Percentiles rank a stretch among this genome's conserved stretches.
These are phyloP conservation scores for Pestalotiopsis sp. DNA, from an alignment of 2,329 filamentous ascomycete species.

Conservation along the genomic window DNA sequence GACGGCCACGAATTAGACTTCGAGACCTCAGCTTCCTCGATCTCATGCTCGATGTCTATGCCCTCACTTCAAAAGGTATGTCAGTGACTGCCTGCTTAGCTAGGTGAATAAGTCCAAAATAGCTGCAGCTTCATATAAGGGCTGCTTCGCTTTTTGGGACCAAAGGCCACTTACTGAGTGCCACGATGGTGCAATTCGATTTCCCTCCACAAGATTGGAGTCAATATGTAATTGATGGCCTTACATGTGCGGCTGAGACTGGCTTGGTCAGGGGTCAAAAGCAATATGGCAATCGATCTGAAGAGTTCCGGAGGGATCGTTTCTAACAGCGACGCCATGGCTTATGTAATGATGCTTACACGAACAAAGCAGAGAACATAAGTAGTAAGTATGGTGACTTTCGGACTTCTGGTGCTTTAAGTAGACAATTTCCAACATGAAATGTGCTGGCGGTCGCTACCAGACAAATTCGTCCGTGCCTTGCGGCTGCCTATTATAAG, in stretches of 20 bases:
- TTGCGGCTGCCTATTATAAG: not conserved
- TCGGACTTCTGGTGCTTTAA: not conserved
- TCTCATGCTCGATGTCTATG: not conserved
- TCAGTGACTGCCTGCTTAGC: too few relatives aligned
- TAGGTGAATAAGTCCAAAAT: too few relatives aligned
- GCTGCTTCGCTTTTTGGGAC: too few relatives aligned
- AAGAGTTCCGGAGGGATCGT: not conserved
- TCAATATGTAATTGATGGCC: constrained; percentile 2
- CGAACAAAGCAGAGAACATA: too few relatives aligned
- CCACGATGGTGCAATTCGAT: constrained; percentile 11
- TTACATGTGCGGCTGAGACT: constrained; percentile 10
- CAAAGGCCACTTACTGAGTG: not conserved
- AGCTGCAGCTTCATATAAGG: too few relatives aligned
- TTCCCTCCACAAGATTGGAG: constrained; percentile 10
- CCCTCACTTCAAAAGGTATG: not conserved
- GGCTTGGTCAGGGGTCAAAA: constrained; percentile 9
- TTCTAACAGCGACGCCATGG: not conserved
- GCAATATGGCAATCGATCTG: not conserved
- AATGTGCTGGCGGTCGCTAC: not conserved
- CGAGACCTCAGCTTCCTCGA: not conserved
- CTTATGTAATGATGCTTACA: too few relatives aligned
- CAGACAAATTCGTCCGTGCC: not conserved
- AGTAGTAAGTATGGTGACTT: too few relatives aligned
- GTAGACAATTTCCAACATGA: not conserved
- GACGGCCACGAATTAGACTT: not conserved